phyloP scores from a whole-genome alignment of 306 rosid species.

The Pterocarpus santalinus region DNA sequence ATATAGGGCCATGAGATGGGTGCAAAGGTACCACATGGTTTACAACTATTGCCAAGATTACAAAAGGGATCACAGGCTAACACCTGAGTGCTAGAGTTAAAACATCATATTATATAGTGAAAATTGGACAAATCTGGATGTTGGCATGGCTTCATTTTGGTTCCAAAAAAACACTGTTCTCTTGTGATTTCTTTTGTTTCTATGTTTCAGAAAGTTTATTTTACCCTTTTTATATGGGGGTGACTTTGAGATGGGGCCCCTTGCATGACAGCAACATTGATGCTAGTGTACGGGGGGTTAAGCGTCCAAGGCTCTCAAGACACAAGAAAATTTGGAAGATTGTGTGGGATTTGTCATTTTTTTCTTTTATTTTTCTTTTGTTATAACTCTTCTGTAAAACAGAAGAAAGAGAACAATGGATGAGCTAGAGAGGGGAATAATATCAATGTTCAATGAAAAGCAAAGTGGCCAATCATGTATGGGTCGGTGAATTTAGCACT shows the following conservation, averaged over 20 bases:
- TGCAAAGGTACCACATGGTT: constrained; percentile 76
- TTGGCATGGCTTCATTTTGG: constrained; percentile 1
- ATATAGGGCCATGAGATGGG: constrained; percentile 80
- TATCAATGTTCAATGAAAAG: constrained; percentile 43
- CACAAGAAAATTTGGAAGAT: constrained; percentile 50
- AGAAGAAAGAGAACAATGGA: background rate
- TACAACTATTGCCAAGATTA: constrained; percentile 86
- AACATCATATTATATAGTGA: background rate
- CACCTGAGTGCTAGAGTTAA: constrained; percentile 85
- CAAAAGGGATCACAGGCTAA: constrained; percentile 86
- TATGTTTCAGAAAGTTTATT: constrained; percentile 45
- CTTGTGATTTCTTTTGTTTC: constrained; percentile 46
- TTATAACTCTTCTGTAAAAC: constrained; percentile 1
- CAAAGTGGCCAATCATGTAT: constrained; percentile 28
- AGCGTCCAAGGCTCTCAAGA: constrained; percentile 55
- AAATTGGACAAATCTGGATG: constrained; percentile 11
- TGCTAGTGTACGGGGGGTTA: constrained; percentile 44
- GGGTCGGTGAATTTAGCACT: constrained; percentile 42
- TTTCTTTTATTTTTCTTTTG: constrained; percentile 25
- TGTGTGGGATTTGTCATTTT: constrained; percentile 31
- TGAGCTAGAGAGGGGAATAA: constrained; percentile 32
- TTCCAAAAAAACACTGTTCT: constrained; percentile 45
- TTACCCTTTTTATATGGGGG: constrained; percentile 27
- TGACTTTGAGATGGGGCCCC: constrained; percentile 53
- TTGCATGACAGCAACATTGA: constrained; percentile 43